Base-by-base conservation (phyloP, 257 asterid genomes). In the Plantago elongata region DNA sequence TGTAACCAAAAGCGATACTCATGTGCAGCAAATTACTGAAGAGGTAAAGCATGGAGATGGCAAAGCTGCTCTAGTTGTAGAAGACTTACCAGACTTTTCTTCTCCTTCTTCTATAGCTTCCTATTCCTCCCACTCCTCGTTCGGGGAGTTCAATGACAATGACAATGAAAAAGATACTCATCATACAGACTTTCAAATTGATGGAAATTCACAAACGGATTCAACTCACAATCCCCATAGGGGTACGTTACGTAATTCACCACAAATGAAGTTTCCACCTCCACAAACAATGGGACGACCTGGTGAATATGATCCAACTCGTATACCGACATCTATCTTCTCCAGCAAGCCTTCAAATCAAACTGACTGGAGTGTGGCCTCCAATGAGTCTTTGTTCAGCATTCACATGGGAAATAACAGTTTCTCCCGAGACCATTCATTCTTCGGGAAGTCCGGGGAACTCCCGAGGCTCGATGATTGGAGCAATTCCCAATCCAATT, bases 341-440 rank as follows among this genome's bases (percentile, higher is more conserved):
- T 46, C 87, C 0, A 55, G 68, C 3, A 80, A 79, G 18, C 76
- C 88, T 1, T 11, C 81, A 4, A 77, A 74, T 27, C 69, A 76
- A 0, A 51, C 67, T 18, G 95, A 89, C 0, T 92, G 99, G 99
- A 92, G 99, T 51, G 65, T 65, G 10, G 78, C 94, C 46, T 92
- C 99, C 1, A 92, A 89, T 11, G 99, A 89, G 44, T 92, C 99
- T 0, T 63, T 92, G 44, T 92, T 92, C 78, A 92, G 99, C 64
- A 84, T 92, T 54, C 95, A 86, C 17, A 79, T 78, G 87, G 95
- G 95, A 42, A 85, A 83, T 62, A 79, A 54, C 67, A 90, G 97
- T 63, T 85, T 90, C 68, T 68, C 90, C 0, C 57, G 73, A 43
- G 96, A 89, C 49, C 62, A 63, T 29, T 40, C 72, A 4, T 40